Conservation (phyloP, 1,284 basidiomycete genomes). For the Earliella scabrosa region DNA sequence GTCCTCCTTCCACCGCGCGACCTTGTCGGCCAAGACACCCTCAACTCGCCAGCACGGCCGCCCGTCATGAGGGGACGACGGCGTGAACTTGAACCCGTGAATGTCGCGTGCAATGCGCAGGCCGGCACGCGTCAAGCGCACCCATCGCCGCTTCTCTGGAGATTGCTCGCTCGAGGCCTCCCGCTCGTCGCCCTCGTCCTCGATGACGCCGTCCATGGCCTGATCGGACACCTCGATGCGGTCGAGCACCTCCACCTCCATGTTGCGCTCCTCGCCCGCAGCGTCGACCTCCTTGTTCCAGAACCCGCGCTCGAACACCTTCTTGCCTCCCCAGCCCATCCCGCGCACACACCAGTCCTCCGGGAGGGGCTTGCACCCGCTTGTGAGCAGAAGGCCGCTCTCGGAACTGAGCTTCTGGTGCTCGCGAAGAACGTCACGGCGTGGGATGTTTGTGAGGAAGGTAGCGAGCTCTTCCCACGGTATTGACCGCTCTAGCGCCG, state of each 20-base stretch:
- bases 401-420: slow-evolving; percentile 32
- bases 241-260: slow-evolving; percentile 84
- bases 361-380: slow-evolving; percentile 72
- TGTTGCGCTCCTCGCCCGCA: slow-evolving; percentile 61
- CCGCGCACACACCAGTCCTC: slow-evolving; percentile 98
- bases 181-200: slow-evolving; percentile 69
- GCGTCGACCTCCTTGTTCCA: slow-evolving; percentile 61
- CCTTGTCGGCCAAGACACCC: slow-evolving; percentile 71
- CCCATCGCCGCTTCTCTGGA: slow-evolving; percentile 59
- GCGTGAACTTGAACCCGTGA: slow-evolving; percentile 71
- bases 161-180: slow-evolving; percentile 31
- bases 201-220: slow-evolving; percentile 78
- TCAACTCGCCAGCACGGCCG: slow-evolving; percentile 70
- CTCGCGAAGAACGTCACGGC: slow-evolving; percentile 49
- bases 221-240: slow-evolving; percentile 53
- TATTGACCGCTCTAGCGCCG: slow-evolving; percentile 73
- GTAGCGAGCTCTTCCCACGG: slow-evolving; percentile 83
- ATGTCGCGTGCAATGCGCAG: slow-evolving; percentile 73
- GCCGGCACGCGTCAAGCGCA: slow-evolving; percentile 74
- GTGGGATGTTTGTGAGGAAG: slow-evolving; percentile 69
- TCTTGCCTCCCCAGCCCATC: slow-evolving; percentile 91
- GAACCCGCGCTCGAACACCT: slow-evolving; percentile 89
- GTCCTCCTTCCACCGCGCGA: slow-evolving; percentile 72
- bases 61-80: slow-evolving; percentile 41
- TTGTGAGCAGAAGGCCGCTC: slow-evolving; percentile 55